Percentiles rank a stretch among this genome's conserved stretches.
Conservation (phyloP, 176 grass and related monocot genomes). For the Avena atlantica region DNA sequence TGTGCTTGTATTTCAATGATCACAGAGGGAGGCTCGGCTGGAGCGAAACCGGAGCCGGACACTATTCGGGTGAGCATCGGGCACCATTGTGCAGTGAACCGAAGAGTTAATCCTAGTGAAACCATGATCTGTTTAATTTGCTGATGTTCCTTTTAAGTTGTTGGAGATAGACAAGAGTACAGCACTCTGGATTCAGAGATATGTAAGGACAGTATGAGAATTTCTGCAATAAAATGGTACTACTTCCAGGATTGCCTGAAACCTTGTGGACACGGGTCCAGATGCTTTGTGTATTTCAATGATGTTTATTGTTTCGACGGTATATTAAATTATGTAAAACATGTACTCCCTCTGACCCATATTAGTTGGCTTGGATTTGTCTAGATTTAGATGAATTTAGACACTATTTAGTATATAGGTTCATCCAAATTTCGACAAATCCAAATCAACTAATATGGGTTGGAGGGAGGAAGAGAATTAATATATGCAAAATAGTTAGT, state of each 20-base stretch:
- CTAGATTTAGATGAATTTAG: no score
- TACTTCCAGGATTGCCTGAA: neutral
- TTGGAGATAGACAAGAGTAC: slow-evolving; percentile 8
- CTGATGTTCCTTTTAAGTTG: slow-evolving; percentile 9
- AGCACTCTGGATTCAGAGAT: slow-evolving; percentile 12
- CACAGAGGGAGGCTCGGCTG: slow-evolving; percentile 81
- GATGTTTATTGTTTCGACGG: neutral
- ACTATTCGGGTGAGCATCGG: slow-evolving; percentile 47
- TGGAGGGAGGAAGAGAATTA: neutral
- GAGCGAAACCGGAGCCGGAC: slow-evolving; percentile 70
- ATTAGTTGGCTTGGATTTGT: no score
- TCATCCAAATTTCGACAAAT: no score
- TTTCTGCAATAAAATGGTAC: slow-evolving; percentile 39
- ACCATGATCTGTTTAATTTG: slow-evolving; percentile 8
- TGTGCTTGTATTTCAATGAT: neutral
- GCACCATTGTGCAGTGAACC: slow-evolving; percentile 28
- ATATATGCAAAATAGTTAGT: neutral
- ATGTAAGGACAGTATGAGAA: neutral
- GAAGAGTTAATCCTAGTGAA: slow-evolving; percentile 2
- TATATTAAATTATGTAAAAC: neutral
- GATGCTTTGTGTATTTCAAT: neutral
- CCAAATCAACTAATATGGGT: no score
- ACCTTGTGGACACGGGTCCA: neutral
- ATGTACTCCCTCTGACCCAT: no score
- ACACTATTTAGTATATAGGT: no score